Evolutionary conservation across 805 yeast genomes (phyloP), one percentile per base, ranked within the genome.

Genomic region (Saturnispora besseyi): DNA sequence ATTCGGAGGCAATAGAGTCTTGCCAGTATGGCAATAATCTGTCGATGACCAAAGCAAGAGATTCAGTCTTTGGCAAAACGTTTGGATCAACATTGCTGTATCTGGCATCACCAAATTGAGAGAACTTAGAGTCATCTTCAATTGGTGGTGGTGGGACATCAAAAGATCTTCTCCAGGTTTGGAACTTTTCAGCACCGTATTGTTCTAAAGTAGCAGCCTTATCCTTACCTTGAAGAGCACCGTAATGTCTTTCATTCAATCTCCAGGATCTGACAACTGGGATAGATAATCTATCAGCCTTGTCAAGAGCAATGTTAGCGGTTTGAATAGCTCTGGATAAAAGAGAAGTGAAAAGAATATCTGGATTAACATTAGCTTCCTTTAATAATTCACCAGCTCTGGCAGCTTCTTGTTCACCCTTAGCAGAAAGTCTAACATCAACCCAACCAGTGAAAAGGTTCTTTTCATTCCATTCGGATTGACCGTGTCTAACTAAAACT

Each of bases 391-490:
- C 88, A 72, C 97, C 98, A 59, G 97, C 98, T 69, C 86, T 83
- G 60, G 75, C 76, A 61, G 98, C 98, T 77, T 90, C 98, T 68
- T 82, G 77, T 68, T 77, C 80, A 72, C 98, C 98, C 61, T 78
- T 72, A 55, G 77, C 89, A 49, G 91, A 82, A 69, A 90, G 79
- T 65, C 79, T 75, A 61, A 88, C 95, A 72, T 90, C 98, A 56
- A 91, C 97, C 98, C 98, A 90, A 67, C 98, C 98, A 71, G 97
- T 90, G 84, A 90, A 90, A 61, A 90, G 78, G 81, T 90, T 91
- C 78, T 88, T 87, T 73, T 88, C 96, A 74, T 90, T 90, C 98
- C 98, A 90, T 72, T 87, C 97, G 75, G 96, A 87, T 79, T 91
- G 96, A 65, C 98, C 98, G 90, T 90, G 98, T 79, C 98, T 90